Evolutionary conservation across 345 rosid genomes (phyloP), one percentile per base, ranked within the genome.

Genomic region (Aegle marmelos): DNA sequence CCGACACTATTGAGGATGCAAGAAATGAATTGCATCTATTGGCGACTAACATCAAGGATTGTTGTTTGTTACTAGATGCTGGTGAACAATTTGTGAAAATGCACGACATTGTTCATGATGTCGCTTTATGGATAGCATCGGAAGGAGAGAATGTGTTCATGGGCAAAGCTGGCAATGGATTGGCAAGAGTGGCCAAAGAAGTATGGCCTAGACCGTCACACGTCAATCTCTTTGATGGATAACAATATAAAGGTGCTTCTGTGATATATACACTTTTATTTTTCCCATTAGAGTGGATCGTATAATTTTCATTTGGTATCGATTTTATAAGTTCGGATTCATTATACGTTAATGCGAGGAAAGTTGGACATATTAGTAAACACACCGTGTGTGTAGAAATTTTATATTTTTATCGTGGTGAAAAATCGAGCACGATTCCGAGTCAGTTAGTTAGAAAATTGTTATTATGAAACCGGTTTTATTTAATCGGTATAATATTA

Each of bases 81-180:
- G 6, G 59, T 7, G 31, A 68, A 60, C 36, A 33, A 74, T 27
- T 24, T 27, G 80, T 77, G 60, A 77, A 60, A 77, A 77, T 77
- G 75, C 75, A 70, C 31, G 73, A 76, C 11, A 1, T 68, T 19
- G 73, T 67, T 57, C 67, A 74, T 34, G 59, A 58, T 69, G 65
- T 78, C 14, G 75, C 45, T 21, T 41, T 45, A 4, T n/a, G 28
- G 61, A 70, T 45, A 45, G 30, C 24, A 2, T 27, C 33, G 0
- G 8, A 54, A 9, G 70, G 53, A 4, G 5, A 70, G 25, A 7
- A 71, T 36, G 2, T 37, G 2, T 61, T 62, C 28, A 13, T 45
- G 53, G 70, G 34, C 9, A 63, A 70, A 48, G 62, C 70, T 31
- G 71, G 70, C 36, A 3, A 28, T 17, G 37, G 65, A 31, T 64